These are phyloP conservation scores for Aureobasidium sp. DNA, from an alignment of 2,329 filamentous ascomycete genomes.

Conservation along the genomic window DNA sequence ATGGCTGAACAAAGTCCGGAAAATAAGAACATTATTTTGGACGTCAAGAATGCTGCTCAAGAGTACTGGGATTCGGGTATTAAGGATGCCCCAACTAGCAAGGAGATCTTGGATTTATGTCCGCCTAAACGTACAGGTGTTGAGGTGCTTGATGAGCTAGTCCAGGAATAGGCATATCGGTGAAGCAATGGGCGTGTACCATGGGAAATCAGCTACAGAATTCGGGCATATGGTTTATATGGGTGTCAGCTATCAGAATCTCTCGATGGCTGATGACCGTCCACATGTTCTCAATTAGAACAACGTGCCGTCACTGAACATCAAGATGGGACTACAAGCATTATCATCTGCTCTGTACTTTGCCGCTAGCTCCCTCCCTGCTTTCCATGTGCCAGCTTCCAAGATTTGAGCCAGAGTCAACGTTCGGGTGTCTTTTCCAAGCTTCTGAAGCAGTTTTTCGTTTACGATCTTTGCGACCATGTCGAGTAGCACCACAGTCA, in stretches of 20 bases:
- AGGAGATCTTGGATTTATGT: neutral
- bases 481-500: constrained; percentile 75
- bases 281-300: constrained; percentile 35
- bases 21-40: neutral
- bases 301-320: constrained; percentile 44
- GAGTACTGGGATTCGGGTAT: neutral
- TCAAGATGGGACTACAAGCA: constrained; percentile 45
- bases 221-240: too few relatives aligned
- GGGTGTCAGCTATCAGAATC: too few relatives aligned
- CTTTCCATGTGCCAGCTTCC: constrained; percentile 98
- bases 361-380: constrained; percentile 55
- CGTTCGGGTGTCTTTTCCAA: constrained; percentile 45
- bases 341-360: constrained; percentile 36
- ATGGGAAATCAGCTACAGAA: too few relatives aligned
- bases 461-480: constrained; percentile 69
- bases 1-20: neutral
- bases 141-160: neutral
- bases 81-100: neutral
- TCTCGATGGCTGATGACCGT: too few relatives aligned
- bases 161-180: too few relatives aligned
- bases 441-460: constrained; percentile 67
- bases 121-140: neutral
- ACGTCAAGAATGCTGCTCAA: neutral
- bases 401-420: constrained; percentile 85
- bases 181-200: too few relatives aligned